Base-by-base conservation (phyloP, 192 early-diverging fungal genomes). In the Coemansia sp. region DNA sequence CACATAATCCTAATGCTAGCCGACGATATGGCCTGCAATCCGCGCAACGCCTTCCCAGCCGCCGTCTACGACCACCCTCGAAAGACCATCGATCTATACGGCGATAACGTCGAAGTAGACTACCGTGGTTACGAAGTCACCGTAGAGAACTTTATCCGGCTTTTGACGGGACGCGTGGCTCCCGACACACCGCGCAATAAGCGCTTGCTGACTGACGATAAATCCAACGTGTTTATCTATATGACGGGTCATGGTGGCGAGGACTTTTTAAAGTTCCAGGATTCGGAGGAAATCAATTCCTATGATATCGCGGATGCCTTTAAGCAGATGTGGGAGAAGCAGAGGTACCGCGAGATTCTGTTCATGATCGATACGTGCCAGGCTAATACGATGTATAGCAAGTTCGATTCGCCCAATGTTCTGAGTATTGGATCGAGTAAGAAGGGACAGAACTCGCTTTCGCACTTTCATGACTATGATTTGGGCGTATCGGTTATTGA, bases 161-260 rank as follows among this genome's bases (percentile, higher is more conserved):
- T 99, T 37, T 77, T 99, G 58, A 99, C 98, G 12, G 77, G 77
- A 9, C 93, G 97, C 9, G 92, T 95, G 12, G 86, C 91, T 21
- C 84, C 87, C 14, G 86, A 94, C 57, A 95, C 95, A 4, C 95
- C 98, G 27, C 89, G 96, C 19, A 95, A 93, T 50, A 99, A 99
- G 70, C 89, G 95, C 10, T 84, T 99, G 21, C 66, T 98, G 73
- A 94, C 98, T 6, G 96, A 99, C 74, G 96, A 98, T 72, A 89
- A 95, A 41, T 95, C 93, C 65, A 98, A 98, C 74, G 89, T 99
- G 8, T 85, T 99, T 19, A 91, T 99, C 10, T 99, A 93, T 72
- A 97, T 99, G 95, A 99, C 98, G 14, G 98, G 98, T 0, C 96
- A 99, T 76, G 98, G 98, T 21, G 98, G 98, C 50, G 94, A 98